A percentile compares a stretch with the other conserved stretches of the same genome.
phyloP scores from a whole-genome alignment of 352 stramenopile species.

The Globisporangium cystogenes region DNA sequence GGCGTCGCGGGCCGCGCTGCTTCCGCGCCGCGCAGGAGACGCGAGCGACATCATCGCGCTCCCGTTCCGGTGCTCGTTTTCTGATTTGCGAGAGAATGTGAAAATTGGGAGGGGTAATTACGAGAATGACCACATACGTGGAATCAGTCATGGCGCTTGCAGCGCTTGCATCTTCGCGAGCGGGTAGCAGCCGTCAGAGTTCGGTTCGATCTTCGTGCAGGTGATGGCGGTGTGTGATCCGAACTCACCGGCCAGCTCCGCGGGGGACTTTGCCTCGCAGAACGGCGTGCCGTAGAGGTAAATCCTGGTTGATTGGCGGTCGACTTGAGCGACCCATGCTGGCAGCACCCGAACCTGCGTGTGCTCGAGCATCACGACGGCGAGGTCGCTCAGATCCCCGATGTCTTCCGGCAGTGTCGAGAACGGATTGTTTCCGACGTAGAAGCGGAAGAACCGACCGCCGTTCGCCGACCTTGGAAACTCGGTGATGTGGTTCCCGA shows the following conservation, averaged over 20 bases:
- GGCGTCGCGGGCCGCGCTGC: too few relatives aligned
- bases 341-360: not conserved
- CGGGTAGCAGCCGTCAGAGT: not conserved
- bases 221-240: not conserved
- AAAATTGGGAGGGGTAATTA: too few relatives aligned
- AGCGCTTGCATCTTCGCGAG: not conserved
- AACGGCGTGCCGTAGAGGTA: not conserved
- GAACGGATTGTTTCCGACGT: not conserved
- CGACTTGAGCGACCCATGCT: not conserved
- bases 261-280: not conserved
- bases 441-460: not conserved
- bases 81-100: not conserved
- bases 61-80: not conserved
- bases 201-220: not conserved
- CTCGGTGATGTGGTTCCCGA: not conserved
- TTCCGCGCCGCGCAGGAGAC: not conserved
- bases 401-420: not conserved
- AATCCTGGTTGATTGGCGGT: not conserved
- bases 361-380: not conserved
- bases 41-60: conserved; percentile 1
- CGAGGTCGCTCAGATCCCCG: not conserved
- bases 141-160: not conserved
- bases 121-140: not conserved
- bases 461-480: not conserved
- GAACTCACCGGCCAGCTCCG: not conserved